A percentile compares a stretch with the other conserved stretches of the same genome.
Conservation (phyloP, 192 early-diverging fungal species). For the Phlyctochytrium arcticum region DNA sequence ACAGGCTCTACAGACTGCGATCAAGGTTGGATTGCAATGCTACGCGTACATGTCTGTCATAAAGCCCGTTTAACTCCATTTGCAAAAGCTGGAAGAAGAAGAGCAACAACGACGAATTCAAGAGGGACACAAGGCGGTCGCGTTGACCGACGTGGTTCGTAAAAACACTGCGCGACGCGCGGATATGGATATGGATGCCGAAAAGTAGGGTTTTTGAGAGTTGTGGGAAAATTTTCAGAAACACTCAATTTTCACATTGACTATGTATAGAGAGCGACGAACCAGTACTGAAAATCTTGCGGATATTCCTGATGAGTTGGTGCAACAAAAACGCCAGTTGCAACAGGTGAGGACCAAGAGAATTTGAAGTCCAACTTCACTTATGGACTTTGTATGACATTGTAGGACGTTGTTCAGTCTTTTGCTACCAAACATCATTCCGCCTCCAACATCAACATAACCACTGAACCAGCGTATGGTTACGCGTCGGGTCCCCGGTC, state of each 20-base stretch:
- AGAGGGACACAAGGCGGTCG: conserved; percentile 8
- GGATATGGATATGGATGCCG: not conserved
- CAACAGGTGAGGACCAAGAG: not conserved
- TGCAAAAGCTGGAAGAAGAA: conserved; percentile 12
- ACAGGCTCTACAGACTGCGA: not conserved
- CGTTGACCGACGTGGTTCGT: not conserved
- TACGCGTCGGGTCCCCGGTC: not conserved
- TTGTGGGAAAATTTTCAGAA: no score
- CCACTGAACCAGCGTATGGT: not conserved
- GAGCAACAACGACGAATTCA: conserved; percentile 13
- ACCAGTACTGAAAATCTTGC: no score
- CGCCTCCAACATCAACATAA: not conserved
- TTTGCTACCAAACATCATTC: not conserved
- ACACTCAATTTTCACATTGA: no score
- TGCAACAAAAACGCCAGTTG: not conserved
- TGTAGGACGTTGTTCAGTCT: not conserved
- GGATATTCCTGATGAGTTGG: no score
- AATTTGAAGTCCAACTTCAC: not conserved
- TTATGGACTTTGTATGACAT: no score
- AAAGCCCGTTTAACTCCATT: no score
- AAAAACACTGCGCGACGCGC: not conserved
- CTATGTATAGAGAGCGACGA: no score
- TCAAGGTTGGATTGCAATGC: not conserved
- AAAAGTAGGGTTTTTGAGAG: no score
- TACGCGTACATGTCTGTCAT: no score